Conservation (phyloP, 2,329 filamentous ascomycete species). For the Alternaria sp. region DNA sequence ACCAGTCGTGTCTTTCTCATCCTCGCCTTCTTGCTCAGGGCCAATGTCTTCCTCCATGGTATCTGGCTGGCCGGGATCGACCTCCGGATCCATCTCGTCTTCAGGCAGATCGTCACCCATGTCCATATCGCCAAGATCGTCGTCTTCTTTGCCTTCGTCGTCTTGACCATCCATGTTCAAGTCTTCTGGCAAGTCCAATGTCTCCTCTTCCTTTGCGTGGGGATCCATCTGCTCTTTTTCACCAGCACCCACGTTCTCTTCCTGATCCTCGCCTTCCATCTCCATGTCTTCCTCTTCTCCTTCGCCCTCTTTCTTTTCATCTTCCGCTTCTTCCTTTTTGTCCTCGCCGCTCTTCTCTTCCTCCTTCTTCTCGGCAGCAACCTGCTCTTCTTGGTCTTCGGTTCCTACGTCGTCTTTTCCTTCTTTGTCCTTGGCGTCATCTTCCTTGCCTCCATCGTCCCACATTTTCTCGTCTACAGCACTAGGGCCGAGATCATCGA, state of each 20-base stretch:
- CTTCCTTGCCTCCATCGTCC: slow-evolving; percentile 83
- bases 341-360: slow-evolving; percentile 64
- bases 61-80: slow-evolving; percentile 42
- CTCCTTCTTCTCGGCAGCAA: slow-evolving; percentile 59
- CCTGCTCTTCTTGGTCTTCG: slow-evolving; percentile 58
- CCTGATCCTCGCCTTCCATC: slow-evolving; percentile 67
- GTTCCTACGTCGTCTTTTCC: slow-evolving; percentile 66
- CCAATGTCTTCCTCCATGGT: slow-evolving; percentile 46
- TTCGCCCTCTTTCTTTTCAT: slow-evolving; percentile 67
- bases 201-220: slow-evolving; percentile 81
- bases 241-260: slow-evolving; percentile 70
- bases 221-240: slow-evolving; percentile 74
- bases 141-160: slow-evolving; percentile 64
- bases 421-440: slow-evolving; percentile 83
- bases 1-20: slow-evolving; percentile 47
- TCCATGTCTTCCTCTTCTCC: slow-evolving; percentile 63
- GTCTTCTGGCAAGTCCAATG: slow-evolving; percentile 85
- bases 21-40: slow-evolving; percentile 45
- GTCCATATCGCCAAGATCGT: slow-evolving; percentile 48
- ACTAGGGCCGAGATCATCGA: slow-evolving; percentile 87
- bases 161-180: slow-evolving; percentile 80
- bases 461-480: slow-evolving; percentile 99
- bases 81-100: slow-evolving; percentile 44
- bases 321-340: slow-evolving; percentile 67
- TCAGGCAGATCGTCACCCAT: slow-evolving; percentile 48